Conservation (phyloP, 78 protist species). For the Dictyostelium citrinum region DNA sequence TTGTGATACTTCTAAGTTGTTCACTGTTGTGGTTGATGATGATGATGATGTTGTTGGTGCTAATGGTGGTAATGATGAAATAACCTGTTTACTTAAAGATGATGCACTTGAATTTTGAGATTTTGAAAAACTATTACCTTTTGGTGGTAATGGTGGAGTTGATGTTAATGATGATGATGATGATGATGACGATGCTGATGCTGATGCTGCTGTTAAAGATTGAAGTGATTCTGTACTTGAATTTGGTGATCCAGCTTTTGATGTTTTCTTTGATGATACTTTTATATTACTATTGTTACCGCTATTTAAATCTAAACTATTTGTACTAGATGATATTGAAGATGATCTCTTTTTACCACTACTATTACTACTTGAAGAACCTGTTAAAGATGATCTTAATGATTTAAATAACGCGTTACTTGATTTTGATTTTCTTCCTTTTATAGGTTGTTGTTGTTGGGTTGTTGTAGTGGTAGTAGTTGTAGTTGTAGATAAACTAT, state of each 20-base stretch:
- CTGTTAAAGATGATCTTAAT: neutral
- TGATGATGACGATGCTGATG: too few relatives aligned
- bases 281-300: neutral
- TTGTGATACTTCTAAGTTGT: neutral
- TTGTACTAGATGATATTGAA: neutral
- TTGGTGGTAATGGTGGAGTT: neutral
- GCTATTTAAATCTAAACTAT: neutral
- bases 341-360: neutral
- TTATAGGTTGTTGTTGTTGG: neutral
- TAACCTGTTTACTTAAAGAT: neutral
- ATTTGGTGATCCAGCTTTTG: neutral
- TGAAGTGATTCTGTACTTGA: neutral
- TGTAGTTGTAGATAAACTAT: neutral
- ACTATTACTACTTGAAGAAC: neutral
- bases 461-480: neutral
- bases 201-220: neutral
- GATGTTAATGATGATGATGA: slow-evolving; percentile 4
- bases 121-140: neutral
- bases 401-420: slow-evolving; percentile 54
- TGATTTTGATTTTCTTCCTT: slow-evolving; percentile 61
- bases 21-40: neutral
- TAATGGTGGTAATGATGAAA: neutral
- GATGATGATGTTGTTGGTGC: neutral
- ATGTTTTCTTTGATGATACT: neutral
- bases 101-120: neutral